Percentiles rank a stretch among this genome's conserved stretches.
Conservation (phyloP, 2,329 filamentous ascomycete genomes). For the Periconia sp. region DNA sequence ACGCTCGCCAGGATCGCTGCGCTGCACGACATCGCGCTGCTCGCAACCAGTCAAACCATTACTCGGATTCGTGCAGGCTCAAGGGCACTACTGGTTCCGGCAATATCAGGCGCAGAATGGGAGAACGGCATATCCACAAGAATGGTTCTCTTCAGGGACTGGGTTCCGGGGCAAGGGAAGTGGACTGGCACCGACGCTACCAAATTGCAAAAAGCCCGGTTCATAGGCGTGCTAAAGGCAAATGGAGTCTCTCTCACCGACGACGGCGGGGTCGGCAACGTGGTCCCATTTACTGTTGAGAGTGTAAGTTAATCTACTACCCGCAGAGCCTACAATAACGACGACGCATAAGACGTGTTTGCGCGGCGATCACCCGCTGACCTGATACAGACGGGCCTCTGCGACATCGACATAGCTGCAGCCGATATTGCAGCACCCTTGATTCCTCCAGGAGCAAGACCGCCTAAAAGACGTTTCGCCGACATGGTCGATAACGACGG, state of each 20-base stretch:
- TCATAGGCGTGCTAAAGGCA: constrained; percentile 53
- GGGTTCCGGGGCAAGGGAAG: constrained; percentile 40
- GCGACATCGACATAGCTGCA: constrained; percentile 36
- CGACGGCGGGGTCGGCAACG: constrained; percentile 50
- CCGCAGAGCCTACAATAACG: constrained; percentile 30
- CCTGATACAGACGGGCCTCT: constrained; percentile 37
- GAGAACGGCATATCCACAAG: constrained; percentile 77
- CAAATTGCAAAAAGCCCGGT: constrained; percentile 43
- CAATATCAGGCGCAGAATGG: constrained; percentile 79
- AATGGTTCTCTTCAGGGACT: constrained; percentile 81
- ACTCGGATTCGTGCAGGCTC: constrained; percentile 76
- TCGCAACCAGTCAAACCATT: constrained; percentile 79
- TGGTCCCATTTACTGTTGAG: constrained; percentile 58
- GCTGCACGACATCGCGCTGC: constrained; percentile 72
- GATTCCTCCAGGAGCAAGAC: constrained; percentile 35
- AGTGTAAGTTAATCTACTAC: constrained; percentile 51
- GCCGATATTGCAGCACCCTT: constrained; percentile 36
- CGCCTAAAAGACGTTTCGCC: constrained; percentile 63
- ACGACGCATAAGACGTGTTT: constrained; percentile 14
- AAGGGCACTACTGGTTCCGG: constrained; percentile 73
- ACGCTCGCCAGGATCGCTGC: constrained; percentile 74
- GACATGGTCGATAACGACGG: constrained; percentile 68
- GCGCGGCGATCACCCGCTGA: constrained; percentile 28
- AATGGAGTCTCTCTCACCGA: constrained; percentile 48
- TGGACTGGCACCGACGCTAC: constrained; percentile 32